Evolutionary conservation across 2,329 filamentous ascomycete genomes (phyloP).

Genomic region (Fusarium tjaetaba): DNA sequence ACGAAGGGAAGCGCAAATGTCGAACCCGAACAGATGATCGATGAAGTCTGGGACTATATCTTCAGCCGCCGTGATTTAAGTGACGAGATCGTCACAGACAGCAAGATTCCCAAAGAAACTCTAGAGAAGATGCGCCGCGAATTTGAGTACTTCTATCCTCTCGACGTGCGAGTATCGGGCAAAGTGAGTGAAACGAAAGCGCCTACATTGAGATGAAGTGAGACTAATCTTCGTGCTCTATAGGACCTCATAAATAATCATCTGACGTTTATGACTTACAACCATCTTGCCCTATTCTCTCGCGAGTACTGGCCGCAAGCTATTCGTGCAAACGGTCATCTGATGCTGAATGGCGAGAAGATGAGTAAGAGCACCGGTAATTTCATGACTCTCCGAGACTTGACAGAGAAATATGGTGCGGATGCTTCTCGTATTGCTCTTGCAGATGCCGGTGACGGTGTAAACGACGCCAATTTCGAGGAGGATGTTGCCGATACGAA

Average conservation of each 20-base stretch:
- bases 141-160: constrained; percentile 96
- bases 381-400: constrained; percentile 89
- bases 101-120: constrained; percentile 76
- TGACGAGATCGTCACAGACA: constrained; percentile 71
- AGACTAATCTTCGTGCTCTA: not conserved
- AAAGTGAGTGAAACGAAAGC: constrained; percentile 58
- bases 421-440: constrained; percentile 92
- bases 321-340: constrained; percentile 89
- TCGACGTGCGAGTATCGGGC: constrained; percentile 87
- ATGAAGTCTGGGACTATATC: constrained; percentile 96
- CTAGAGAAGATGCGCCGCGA: constrained; percentile 86
- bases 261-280: not conserved
- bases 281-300: constrained; percentile 63
- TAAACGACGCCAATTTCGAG: constrained; percentile 97
- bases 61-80: constrained; percentile 80
- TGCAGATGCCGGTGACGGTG: constrained; percentile 92
- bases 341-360: constrained; percentile 96
- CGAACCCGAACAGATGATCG: constrained; percentile 85
- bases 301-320: constrained; percentile 88
- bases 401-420: constrained; percentile 91
- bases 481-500: constrained; percentile 93
- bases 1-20: constrained; percentile 75
- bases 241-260: not conserved
- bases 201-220: not conserved
- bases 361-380: constrained; percentile 99